phyloP scores from a whole-genome alignment of 164 flowering plant genomes.

The Vitis rupestris region DNA sequence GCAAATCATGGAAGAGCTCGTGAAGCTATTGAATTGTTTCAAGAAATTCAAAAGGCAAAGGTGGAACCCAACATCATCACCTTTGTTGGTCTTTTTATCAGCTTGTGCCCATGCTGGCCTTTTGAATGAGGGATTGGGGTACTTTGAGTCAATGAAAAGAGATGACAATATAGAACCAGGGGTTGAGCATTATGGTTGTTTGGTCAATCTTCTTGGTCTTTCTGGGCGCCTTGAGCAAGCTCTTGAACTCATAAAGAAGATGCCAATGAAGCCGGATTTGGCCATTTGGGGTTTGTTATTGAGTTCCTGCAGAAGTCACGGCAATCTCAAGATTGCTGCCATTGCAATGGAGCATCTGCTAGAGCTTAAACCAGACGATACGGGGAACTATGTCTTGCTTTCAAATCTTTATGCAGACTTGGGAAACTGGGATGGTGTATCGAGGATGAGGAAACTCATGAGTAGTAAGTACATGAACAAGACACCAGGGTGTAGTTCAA shows the following conservation, averaged over 20 bases:
- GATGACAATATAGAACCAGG: constrained; percentile 36
- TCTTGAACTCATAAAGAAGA: constrained; percentile 28
- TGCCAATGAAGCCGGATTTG: constrained; percentile 56
- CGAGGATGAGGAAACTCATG: constrained; percentile 45
- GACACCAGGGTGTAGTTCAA: constrained; percentile 48
- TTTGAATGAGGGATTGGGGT: constrained; percentile 36
- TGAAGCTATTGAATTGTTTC: constrained; percentile 42
- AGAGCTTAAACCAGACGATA: constrained; percentile 53
- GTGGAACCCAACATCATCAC: constrained; percentile 52
- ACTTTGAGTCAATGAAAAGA: constrained; percentile 35
- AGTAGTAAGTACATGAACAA: constrained; percentile 44
- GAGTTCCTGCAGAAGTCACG: constrained; percentile 41
- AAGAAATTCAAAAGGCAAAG: constrained; percentile 33
- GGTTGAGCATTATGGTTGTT: constrained; percentile 51
- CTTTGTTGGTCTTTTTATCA: constrained; percentile 42
- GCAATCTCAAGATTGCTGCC: constrained; percentile 44
- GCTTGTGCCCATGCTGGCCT: constrained; percentile 62
- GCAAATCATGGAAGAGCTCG: constrained; percentile 56
- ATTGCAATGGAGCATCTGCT: constrained; percentile 45
- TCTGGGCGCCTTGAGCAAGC: constrained; percentile 39
- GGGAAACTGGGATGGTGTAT: constrained; percentile 49
- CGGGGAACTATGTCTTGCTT: constrained; percentile 48
- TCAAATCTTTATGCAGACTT: constrained; percentile 51
- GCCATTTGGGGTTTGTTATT: constrained; percentile 53
- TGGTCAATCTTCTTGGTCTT: constrained; percentile 52